phyloP scores from a whole-genome alignment of 2,329 filamentous ascomycete genomes.

The Stemphylium lycopersici region DNA sequence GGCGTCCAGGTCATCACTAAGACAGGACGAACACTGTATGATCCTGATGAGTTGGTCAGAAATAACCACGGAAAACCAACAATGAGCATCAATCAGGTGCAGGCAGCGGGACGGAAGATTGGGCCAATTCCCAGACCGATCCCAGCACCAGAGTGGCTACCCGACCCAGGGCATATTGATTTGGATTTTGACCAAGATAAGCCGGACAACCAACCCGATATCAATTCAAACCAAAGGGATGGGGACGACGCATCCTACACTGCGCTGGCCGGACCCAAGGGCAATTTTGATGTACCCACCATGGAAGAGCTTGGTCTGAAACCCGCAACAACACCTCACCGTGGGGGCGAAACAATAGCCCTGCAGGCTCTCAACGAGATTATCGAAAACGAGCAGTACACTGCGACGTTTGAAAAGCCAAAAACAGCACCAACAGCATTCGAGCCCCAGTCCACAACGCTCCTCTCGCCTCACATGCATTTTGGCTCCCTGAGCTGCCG shows the following conservation, averaged over 20 bases:
- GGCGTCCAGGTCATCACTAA: slow-evolving; percentile 71
- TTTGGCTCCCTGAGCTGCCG: slow-evolving; percentile 75
- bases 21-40: slow-evolving; percentile 73
- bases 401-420: slow-evolving; percentile 77
- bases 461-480: slow-evolving; percentile 75
- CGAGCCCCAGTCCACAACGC: slow-evolving; percentile 72
- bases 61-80: slow-evolving; percentile 72
- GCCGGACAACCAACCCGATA: slow-evolving; percentile 61
- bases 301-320: slow-evolving; percentile 70
- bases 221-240: slow-evolving; percentile 64
- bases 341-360: slow-evolving; percentile 72
- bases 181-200: slow-evolving; percentile 64
- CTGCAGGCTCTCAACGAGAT: slow-evolving; percentile 64
- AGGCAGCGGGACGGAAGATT: slow-evolving; percentile 64
- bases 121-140: slow-evolving; percentile 68
- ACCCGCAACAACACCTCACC: slow-evolving; percentile 68
- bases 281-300: slow-evolving; percentile 73
- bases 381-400: slow-evolving; percentile 68
- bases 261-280: slow-evolving; percentile 68
- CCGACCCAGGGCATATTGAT: slow-evolving; percentile 68
- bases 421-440: slow-evolving; percentile 77
- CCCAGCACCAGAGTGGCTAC: slow-evolving; percentile 63
- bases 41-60: slow-evolving; percentile 71
- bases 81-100: slow-evolving; percentile 74
- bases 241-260: slow-evolving; percentile 64